Base-by-base conservation (phyloP, 306 rosid genomes). In the Quercus agrifolia region DNA sequence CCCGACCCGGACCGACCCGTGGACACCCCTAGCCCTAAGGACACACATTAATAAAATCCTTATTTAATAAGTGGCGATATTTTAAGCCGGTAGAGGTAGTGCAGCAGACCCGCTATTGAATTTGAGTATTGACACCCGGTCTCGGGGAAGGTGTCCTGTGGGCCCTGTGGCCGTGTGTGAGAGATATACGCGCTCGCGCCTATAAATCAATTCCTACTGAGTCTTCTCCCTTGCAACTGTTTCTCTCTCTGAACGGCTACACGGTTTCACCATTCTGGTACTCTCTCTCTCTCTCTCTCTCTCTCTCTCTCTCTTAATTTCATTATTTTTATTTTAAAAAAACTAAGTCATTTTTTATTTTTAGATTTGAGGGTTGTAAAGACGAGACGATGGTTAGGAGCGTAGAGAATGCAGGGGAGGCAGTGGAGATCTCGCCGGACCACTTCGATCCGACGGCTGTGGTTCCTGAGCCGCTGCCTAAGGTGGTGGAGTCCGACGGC, bases 381-480 rank as follows among this genome's bases (percentile, higher is more conserved):
- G 9, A 18, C 27, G 17, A 33, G 23, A 81, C 11, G 15, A 17
- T 85, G 85, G 85, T 55, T 63, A 81, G 70, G 73, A 79, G 70
- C 25, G 35, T 49, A 3, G 81, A 71, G 58, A n/a, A 11, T 2
- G 73, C 17, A 41, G 46, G 46, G 7, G 46, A 8, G 46, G 30
- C 27, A 70, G 79, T 63, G 25, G 78, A 83, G 70, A 54, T 81
- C 51, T 44, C 67, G 62, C 27, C 35, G 15, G 80, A 51, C n/a
- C 67, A 79, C 17, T 86, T 83, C 71, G 89, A 78, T 77, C 83
- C 81, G 54, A 70, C 31, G 30, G 64, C 78, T 21, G 78, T 86
- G 18, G 76, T 85, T 66, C 58, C 83, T 19, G 89, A 88, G 61
- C 83, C 89, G 61, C 44, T 86, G 70, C 89, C 88, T 15, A 74